Conservation (phyloP, 805 yeast species). For the Candida adriatica region DNA sequence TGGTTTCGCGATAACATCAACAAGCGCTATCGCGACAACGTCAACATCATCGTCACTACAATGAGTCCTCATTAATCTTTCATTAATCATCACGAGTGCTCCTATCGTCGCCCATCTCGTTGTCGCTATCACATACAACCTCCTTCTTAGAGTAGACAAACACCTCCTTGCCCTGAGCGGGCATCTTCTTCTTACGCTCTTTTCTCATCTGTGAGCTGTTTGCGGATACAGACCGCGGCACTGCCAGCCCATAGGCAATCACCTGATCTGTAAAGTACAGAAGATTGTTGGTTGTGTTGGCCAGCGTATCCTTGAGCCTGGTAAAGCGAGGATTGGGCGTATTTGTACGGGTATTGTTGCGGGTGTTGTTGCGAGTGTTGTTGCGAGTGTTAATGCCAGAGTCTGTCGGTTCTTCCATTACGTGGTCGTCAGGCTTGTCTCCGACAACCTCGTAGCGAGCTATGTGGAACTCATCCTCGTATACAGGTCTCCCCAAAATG, state of each 20-base stretch:
- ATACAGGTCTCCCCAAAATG: slow-evolving; percentile 66
- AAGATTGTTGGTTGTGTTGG: slow-evolving; percentile 27
- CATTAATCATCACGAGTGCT: no score
- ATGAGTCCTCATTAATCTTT: no score
- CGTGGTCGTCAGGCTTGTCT: slow-evolving; percentile 16
- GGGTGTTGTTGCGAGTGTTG: neutral
- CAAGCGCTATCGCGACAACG: no score
- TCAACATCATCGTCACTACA: no score
- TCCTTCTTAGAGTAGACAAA: slow-evolving; percentile 37
- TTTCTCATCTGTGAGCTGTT: slow-evolving; percentile 18
- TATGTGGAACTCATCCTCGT: slow-evolving; percentile 50
- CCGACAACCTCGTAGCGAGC: slow-evolving; percentile 18
- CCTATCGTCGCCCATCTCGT: slow-evolving; percentile 7
- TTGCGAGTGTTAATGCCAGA: neutral
- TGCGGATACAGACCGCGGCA: slow-evolving; percentile 40
- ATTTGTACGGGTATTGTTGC: slow-evolving; percentile 1
- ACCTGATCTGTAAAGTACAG: slow-evolving; percentile 43
- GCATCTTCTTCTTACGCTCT: slow-evolving; percentile 15
- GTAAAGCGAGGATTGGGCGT: no score
- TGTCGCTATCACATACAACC: slow-evolving; percentile 32
- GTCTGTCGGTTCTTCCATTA: slow-evolving; percentile 3
- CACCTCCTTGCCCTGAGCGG: slow-evolving; percentile 28
- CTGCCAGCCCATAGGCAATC: slow-evolving; percentile 52
- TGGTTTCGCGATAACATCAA: no score
- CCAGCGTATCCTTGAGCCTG: slow-evolving; percentile 21